Conservation (phyloP, 805 yeast genomes). For the Ascoidea asiatica region DNA sequence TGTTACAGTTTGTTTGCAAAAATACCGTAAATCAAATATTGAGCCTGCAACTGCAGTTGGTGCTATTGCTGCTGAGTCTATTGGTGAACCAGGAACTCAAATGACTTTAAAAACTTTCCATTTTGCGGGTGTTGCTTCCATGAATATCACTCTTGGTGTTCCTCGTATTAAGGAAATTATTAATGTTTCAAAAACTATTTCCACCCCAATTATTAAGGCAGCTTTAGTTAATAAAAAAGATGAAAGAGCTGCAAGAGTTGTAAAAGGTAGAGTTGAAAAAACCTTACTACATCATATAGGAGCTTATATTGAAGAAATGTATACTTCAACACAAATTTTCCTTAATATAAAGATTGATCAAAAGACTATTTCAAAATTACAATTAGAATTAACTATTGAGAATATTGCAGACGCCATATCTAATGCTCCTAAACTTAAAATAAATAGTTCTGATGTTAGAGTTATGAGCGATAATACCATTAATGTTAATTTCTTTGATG, state of each 20-base stretch:
- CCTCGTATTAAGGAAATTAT: constrained; percentile 99
- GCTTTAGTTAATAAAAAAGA: constrained; percentile 85
- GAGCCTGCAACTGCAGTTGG: constrained; percentile 99
- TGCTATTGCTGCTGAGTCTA: constrained; percentile 97
- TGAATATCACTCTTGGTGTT: constrained; percentile 98
- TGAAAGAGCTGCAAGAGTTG: constrained; percentile 97
- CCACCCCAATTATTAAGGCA: constrained; percentile 94
- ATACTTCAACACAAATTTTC: constrained; percentile 63
- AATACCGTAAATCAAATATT: constrained; percentile 80
- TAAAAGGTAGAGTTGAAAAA: constrained; percentile 93
- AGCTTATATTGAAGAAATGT: constrained; percentile 86
- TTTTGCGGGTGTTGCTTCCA: constrained; percentile 98
- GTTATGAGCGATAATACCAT: constrained; percentile 52
- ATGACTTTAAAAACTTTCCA: constrained; percentile 96
- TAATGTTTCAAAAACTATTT: constrained; percentile 88
- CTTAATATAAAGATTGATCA: constrained; percentile 73
- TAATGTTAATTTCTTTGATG: constrained; percentile 44
- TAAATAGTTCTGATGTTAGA: constrained; percentile 56
- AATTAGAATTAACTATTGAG: constrained; percentile 75
- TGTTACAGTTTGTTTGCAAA: constrained; percentile 60
- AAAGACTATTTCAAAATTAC: constrained; percentile 76
- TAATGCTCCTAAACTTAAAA: constrained; percentile 81
- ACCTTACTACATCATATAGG: constrained; percentile 80
- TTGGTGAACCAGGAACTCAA: constrained; percentile 99
- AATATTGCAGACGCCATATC: constrained; percentile 76